Evolutionary conservation across 192 early-diverging fungal genomes (phyloP), one percentile per base, ranked within the genome.

Genomic region (Podila epigama): DNA sequence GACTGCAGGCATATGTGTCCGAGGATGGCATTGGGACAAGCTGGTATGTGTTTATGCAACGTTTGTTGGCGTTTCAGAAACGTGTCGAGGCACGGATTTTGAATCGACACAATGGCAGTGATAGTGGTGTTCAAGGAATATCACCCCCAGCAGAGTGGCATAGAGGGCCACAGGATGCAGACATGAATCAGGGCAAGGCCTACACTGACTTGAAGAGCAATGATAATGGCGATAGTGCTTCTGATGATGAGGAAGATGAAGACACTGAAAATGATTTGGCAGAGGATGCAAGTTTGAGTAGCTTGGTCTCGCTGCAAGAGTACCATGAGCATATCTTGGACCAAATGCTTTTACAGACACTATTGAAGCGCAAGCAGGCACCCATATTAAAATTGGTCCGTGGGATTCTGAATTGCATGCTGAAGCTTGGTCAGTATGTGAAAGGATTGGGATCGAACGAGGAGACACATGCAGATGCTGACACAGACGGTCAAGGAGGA

Each of bases 321-420:
- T 85, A 80, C 51, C 84, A 87, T 25, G 79, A 87, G 6, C 62
- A 80, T 15, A 41, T 85, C 28, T 51, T 85, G n/a, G 79, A 87
- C 51, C 75, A 67, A 18, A 79, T 87, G 63, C 40, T 85, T 10
- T 57, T 68, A 27, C 80, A 81, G 51, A 85, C 84, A 13, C 59
- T 87, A 8, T 48, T 85, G 22, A 82, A 84, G 56, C 57, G 62
- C 27, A 81, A 77, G 29, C 86, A 87, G 55, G 68, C 71, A 4
- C 68, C 73, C 1, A 69, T 85, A 10, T 42, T 81, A 20, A 72
- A 79, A 29, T 48, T 84, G 27, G 50, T 86, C 9, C 63, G 81
- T 61, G 60, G 63, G 20, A 73, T 84, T 15, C 50, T 84, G 12
- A 61, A 60, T 7, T 71, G 60, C 18, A 63, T 84, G 1, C 53